These are phyloP conservation scores for Sporothrix mexicana DNA, from an alignment of 2,329 filamentous ascomycete species.

Conservation along the genomic window DNA sequence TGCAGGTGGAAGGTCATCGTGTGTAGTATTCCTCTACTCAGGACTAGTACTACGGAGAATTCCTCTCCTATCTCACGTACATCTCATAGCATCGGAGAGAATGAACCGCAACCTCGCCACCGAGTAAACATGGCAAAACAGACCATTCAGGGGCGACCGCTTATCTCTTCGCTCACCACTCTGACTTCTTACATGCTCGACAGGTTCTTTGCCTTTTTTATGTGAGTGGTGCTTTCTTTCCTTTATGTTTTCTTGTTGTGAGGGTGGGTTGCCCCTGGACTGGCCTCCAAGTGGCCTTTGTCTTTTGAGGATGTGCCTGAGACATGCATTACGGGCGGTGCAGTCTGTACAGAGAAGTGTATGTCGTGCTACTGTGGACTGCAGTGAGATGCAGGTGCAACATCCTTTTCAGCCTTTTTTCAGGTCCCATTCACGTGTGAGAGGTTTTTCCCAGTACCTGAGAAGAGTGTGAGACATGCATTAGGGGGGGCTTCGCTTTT, in stretches of 20 bases:
- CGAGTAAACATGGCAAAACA: too few species aligned
- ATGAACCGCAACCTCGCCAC: slow-evolving; percentile 8
- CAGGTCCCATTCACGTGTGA: not conserved
- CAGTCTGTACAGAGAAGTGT: not conserved
- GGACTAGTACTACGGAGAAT: not conserved
- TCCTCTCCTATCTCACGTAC: not conserved
- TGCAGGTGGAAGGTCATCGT: too few species aligned
- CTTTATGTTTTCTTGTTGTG: not conserved
- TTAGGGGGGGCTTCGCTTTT: not conserved
- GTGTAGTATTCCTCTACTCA: too few species aligned
- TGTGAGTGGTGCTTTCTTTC: not conserved
- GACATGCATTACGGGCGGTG: slow-evolving; percentile 7
- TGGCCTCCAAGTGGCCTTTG: too few species aligned
- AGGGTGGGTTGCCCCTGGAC: slow-evolving; percentile 14
- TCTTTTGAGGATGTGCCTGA: not conserved
- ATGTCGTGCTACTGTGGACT: too few species aligned
- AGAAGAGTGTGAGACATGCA: slow-evolving; percentile 15
- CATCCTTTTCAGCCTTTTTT: not conserved
- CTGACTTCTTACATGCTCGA: too few species aligned
- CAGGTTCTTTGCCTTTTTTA: not conserved
- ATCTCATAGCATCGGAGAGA: not conserved
- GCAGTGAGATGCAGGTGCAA: not conserved
- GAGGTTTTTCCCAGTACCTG: slow-evolving; percentile 6
- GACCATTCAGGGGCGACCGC: too few species aligned
- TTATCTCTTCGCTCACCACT: too few species aligned